Conservation (phyloP, 352 stramenopile species). For the Globisporangium barbulae region DNA sequence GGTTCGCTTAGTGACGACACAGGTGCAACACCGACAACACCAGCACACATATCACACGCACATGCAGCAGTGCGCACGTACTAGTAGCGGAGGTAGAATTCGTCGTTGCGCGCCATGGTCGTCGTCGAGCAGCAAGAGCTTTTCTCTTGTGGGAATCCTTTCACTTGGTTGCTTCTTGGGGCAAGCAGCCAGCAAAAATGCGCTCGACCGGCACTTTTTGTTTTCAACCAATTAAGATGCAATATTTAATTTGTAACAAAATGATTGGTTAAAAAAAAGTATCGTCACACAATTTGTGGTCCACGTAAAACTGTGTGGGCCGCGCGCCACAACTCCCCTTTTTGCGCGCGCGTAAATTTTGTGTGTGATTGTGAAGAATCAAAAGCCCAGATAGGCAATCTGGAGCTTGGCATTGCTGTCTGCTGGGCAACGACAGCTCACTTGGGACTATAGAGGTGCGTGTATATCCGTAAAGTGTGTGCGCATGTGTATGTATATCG, state of each 20-base stretch:
- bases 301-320: too few relatives aligned
- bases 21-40: background rate
- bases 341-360: background rate
- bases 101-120: slow-evolving; percentile 62
- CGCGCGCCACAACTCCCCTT: background rate
- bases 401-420: background rate
- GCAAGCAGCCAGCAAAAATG: background rate
- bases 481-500: background rate
- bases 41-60: background rate
- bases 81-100: slow-evolving; percentile 90
- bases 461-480: background rate
- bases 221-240: background rate
- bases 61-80: slow-evolving; percentile 28
- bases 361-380: background rate
- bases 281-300: background rate
- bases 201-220: background rate
- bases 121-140: background rate
- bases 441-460: background rate
- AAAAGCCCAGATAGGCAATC: background rate
- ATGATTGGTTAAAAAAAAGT: background rate
- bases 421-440: background rate
- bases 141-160: slow-evolving; percentile 13
- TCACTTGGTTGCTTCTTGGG: background rate
- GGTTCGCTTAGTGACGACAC: background rate
- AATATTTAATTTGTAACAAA: background rate